Evolutionary conservation across 805 yeast genomes (phyloP).

Genomic region (Pichia thaimueangensis): DNA sequence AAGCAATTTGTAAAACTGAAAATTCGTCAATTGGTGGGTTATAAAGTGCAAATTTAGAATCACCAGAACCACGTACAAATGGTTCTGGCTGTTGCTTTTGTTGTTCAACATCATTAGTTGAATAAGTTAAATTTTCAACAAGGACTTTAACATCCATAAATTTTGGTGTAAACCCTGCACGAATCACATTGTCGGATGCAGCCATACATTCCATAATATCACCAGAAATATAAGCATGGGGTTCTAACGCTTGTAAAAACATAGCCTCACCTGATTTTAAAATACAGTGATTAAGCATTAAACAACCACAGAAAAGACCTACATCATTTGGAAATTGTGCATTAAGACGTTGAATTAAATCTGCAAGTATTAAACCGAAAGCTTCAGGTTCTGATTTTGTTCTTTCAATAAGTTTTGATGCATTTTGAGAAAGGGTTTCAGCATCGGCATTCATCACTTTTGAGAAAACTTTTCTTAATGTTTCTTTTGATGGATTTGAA

Average conservation of each 20-base stretch:
- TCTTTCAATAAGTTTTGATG: conserved; percentile 60
- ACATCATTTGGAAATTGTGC: conserved; percentile 89
- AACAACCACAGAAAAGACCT: conserved; percentile 93
- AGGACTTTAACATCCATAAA: conserved; percentile 91
- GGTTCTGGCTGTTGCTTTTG: conserved; percentile 75
- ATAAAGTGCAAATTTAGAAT: conserved; percentile 60
- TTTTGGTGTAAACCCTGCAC: conserved; percentile 99
- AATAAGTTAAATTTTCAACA: conserved; percentile 86
- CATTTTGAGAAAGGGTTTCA: conserved; percentile 44
- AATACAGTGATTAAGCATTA: conserved; percentile 81
- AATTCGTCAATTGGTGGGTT: conserved; percentile 98
- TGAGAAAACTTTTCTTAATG: conserved; percentile 70
- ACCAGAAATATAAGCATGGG: conserved; percentile 96
- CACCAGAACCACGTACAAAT: conserved; percentile 59
- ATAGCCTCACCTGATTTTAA: conserved; percentile 90
- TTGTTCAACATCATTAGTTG: conserved; percentile 82
- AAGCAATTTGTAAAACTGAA: conserved; percentile 79
- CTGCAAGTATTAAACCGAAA: conserved; percentile 58
- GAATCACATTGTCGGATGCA: conserved; percentile 94
- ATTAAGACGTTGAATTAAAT: conserved; percentile 68
- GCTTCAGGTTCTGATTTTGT: conserved; percentile 53
- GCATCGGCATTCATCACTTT: conserved; percentile 82
- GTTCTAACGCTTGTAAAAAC: conserved; percentile 94
- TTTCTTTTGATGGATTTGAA: conserved; percentile 49
- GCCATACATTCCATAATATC: conserved; percentile 99